Percentiles rank a stretch among this genome's conserved stretches.
Evolutionary conservation across 345 rosid genomes (phyloP).

Genomic region (Citrus hindsii): DNA sequence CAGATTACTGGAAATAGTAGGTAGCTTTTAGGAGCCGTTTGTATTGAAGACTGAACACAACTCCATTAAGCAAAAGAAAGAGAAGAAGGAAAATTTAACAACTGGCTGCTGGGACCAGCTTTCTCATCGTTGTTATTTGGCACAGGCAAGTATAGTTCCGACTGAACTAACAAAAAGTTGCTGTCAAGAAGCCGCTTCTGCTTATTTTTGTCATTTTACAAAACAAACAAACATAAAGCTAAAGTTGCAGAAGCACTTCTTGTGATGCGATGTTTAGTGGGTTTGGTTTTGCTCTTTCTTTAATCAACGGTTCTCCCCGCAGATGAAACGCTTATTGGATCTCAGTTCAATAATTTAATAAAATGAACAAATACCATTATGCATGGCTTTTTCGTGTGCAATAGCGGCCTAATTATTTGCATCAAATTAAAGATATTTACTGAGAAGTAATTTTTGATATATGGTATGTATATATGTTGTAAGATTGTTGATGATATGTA

Average conservation of each 20-base stretch:
- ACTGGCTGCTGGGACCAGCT: background rate
- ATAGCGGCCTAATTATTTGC: too few species aligned
- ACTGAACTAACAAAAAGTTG: too few species aligned
- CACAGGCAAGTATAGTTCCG: background rate
- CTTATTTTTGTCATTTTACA: background rate
- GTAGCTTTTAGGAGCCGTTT: background rate
- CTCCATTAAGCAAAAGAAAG: conserved; percentile 1
- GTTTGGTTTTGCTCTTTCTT: background rate
- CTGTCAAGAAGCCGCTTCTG: background rate
- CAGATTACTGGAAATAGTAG: background rate
- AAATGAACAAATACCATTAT: too few species aligned
- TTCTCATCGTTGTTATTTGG: background rate
- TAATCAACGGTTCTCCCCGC: background rate
- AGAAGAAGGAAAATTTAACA: background rate
- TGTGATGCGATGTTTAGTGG: background rate
- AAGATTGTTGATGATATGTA: too few species aligned
- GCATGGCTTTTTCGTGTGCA: too few species aligned
- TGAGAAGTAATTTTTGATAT: too few species aligned
- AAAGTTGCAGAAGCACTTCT: background rate
- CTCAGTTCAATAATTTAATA: too few species aligned
- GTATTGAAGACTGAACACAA: background rate
- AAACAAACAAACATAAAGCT: background rate
- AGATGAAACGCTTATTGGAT: too few species aligned
- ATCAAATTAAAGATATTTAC: too few species aligned
- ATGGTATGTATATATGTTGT: too few species aligned